Percentiles rank a stretch among this genome's conserved stretches.
These are phyloP conservation scores for Eremothecium sinecaudum DNA, from an alignment of 1,139 yeast species.

Conservation along the genomic window DNA sequence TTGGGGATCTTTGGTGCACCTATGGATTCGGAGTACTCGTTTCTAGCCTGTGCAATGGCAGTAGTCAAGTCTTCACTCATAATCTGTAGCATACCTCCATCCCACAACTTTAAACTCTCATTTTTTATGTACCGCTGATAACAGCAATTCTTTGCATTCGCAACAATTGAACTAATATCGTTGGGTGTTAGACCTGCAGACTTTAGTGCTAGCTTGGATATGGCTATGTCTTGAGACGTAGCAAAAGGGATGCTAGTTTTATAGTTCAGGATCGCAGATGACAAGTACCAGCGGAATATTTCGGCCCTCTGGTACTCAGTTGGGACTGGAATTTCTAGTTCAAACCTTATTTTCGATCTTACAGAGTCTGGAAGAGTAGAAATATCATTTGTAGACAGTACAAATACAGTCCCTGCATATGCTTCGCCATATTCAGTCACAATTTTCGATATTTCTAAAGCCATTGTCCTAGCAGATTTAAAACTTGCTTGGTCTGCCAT, in stretches of 20 bases:
- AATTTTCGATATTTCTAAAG: constrained; percentile 51
- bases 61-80: constrained; percentile 56
- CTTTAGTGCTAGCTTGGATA: constrained; percentile 59
- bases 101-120: constrained; percentile 17
- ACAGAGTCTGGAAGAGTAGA: constrained; percentile 62
- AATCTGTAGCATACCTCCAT: constrained; percentile 35
- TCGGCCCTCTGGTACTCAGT: constrained; percentile 59
- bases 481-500: constrained; percentile 39
- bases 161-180: constrained; percentile 65
- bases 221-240: constrained; percentile 46
- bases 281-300: constrained; percentile 44
- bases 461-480: constrained; percentile 39
- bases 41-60: constrained; percentile 76
- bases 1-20: constrained; percentile 96
- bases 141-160: constrained; percentile 53
- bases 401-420: constrained; percentile 40
- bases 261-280: constrained; percentile 28
- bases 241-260: constrained; percentile 3
- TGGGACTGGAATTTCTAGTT: constrained; percentile 68
- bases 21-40: constrained; percentile 82
- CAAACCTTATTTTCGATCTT: constrained; percentile 66
- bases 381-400: constrained; percentile 63
- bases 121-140: constrained; percentile 36
- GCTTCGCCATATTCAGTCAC: constrained; percentile 44
- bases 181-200: constrained; percentile 90